Percentiles rank a stretch among this genome's conserved stretches.
Conservation (phyloP, 192 early-diverging fungal genomes). For the Podila verticillata region DNA sequence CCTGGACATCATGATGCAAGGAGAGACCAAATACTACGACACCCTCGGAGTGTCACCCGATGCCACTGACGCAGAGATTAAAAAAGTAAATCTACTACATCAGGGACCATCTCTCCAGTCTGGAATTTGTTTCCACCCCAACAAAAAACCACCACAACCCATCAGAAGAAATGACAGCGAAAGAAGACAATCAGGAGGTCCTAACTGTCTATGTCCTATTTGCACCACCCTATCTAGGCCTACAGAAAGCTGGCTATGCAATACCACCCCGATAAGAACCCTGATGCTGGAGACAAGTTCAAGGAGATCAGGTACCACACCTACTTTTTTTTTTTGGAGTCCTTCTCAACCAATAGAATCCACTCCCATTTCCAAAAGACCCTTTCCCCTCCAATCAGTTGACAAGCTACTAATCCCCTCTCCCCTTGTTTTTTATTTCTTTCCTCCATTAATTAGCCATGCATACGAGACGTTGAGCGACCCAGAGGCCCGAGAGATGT, state of each 20-base stretch:
- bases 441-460: conserved; percentile 59
- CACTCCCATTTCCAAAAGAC: background rate
- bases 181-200: background rate
- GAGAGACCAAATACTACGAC: conserved; percentile 70
- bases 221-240: conserved; percentile 39
- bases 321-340: background rate
- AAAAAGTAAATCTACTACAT: conserved; percentile 44
- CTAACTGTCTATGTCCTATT: background rate
- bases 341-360: conserved; percentile 2
- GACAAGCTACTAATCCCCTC: background rate
- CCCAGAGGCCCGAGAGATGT: conserved; percentile 80
- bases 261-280: conserved; percentile 88
- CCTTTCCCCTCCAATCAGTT: conserved; percentile 60
- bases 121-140: background rate
- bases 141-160: background rate
- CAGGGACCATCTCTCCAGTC: background rate
- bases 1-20: conserved; percentile 28
- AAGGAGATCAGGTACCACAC: conserved; percentile 78
- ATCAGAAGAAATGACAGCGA: background rate
- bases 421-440: background rate
- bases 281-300: conserved; percentile 78
- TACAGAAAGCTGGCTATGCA: conserved; percentile 72
- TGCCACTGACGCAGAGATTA: conserved; percentile 56
- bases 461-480: conserved; percentile 91
- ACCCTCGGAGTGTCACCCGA: conserved; percentile 65